Evolutionary conservation across 495 filamentous ascomycete species (phyloP).

Genomic region (Echria macrotheca): DNA sequence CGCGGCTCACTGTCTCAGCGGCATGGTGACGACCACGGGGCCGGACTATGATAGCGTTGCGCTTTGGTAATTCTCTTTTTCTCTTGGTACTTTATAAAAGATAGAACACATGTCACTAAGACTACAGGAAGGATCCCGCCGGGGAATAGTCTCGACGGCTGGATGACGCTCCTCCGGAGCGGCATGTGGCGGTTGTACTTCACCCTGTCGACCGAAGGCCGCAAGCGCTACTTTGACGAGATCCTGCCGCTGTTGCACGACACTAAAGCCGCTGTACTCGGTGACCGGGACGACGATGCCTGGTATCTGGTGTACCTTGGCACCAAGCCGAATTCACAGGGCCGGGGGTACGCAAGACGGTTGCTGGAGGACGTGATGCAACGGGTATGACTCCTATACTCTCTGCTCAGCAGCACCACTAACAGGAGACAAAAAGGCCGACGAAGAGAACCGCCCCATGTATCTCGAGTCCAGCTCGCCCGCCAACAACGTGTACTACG

Average conservation of each 20-base stretch:
- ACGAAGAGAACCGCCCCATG: constrained; percentile 53
- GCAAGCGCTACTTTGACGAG: constrained; percentile 66
- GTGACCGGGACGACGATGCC: constrained; percentile 56
- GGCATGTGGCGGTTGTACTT: constrained; percentile 70
- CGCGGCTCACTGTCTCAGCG: constrained; percentile 64
- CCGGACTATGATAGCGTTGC: constrained; percentile 70
- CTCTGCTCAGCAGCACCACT: not conserved
- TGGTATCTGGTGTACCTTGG: constrained; percentile 78
- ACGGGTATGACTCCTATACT: constrained; percentile 41
- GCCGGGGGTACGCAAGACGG: constrained; percentile 63
- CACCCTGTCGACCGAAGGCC: constrained; percentile 63
- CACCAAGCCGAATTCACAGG: constrained; percentile 57
- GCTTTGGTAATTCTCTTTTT: constrained; percentile 53
- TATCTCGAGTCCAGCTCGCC: constrained; percentile 73
- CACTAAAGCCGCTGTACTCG: constrained; percentile 61
- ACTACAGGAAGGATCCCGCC: constrained; percentile 75
- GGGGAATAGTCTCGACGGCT: constrained; percentile 65
- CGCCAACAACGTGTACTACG: constrained; percentile 62
- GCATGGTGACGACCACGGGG: constrained; percentile 65
- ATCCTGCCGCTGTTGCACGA: constrained; percentile 71
- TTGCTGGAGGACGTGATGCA: constrained; percentile 61
- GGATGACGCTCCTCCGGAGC: constrained; percentile 60
- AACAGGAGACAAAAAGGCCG: constrained; percentile 44
- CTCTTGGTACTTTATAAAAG: not conserved
- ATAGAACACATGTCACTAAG: not conserved